Evolutionary conservation across 305 asterid genomes (phyloP).

Genomic region (Fraxinus velutina): DNA sequence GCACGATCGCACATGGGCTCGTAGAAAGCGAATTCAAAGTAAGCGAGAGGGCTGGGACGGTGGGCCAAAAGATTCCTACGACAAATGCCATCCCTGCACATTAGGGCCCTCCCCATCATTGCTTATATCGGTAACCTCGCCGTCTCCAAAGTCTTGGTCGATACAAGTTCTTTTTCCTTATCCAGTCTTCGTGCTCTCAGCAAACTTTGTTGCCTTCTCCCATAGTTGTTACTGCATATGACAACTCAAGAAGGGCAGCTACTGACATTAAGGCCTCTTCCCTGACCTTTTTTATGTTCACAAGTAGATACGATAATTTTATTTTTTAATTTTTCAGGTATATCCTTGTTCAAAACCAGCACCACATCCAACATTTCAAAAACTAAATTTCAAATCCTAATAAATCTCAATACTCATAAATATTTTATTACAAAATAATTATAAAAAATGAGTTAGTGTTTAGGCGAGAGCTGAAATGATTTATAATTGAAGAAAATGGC

Average conservation of each 20-base stretch:
- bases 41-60: not conserved
- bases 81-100: not conserved
- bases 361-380: not conserved
- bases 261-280: no score
- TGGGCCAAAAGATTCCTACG: not conserved
- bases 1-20: not conserved
- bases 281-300: not conserved
- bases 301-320: not conserved
- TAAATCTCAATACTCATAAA: not conserved
- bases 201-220: no score
- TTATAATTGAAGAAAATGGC: not conserved
- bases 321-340: not conserved
- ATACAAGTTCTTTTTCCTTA: not conserved
- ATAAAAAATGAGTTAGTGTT: not conserved
- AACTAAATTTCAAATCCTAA: not conserved
- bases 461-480: not conserved
- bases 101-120: not conserved
- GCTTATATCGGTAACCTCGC: not conserved
- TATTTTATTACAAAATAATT: no score
- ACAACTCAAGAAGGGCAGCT: no score
- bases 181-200: no score
- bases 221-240: no score
- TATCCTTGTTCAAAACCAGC: not conserved
- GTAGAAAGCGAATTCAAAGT: not conserved
- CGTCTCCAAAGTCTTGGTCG: not conserved